Base-by-base conservation (phyloP, 768 basidiomycete species). In the Leccinum obscurum region DNA sequence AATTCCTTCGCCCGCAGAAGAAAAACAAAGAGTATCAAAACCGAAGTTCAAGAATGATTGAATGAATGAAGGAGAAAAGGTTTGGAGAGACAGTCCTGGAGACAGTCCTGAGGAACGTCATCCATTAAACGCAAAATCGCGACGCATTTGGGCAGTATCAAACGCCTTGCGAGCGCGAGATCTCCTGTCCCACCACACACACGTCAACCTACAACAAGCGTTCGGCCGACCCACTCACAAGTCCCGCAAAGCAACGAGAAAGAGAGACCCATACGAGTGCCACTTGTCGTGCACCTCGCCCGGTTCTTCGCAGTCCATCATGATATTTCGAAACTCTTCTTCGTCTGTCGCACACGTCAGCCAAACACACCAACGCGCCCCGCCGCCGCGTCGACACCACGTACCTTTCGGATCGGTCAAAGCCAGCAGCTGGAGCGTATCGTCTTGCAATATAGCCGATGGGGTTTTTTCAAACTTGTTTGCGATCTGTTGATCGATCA, bases 101-200 rank as follows among this genome's bases (percentile, higher is more conserved):
- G 10, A 32, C 32, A 32, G 32, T 11, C 1, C 11, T 34, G 4
- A 34, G 11, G 32, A 7, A 20, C 4, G 14, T 30, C 44, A 72
- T 60, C 66, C 72, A 9, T 64, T 57, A 54, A 66, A 81, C 9
- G 68, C 72, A 63, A 73, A 79, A 24, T 70, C 68, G 4, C 70
- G 70, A 39, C 68, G 72, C 58, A 80, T 56, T 37, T 64, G 62
- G 53, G 58, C 55, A 10, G 67, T 55, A 55, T 70, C 67, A 15
- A 77, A 70, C 6, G 55, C 24, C 52, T 62, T 60, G 56, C 46
- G 57, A 3, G 28, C 26, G 8, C 9, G 17, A 6, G 34, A 44
- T 54, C 57, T 64, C 30, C 55, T 55, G 17, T 51, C 24, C 0
- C 28, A 22, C 10, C 4, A 6, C 28, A 14, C 6, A 10, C 24